Base-by-base conservation (phyloP, 768 basidiomycete genomes). In the Mycena rosella region DNA sequence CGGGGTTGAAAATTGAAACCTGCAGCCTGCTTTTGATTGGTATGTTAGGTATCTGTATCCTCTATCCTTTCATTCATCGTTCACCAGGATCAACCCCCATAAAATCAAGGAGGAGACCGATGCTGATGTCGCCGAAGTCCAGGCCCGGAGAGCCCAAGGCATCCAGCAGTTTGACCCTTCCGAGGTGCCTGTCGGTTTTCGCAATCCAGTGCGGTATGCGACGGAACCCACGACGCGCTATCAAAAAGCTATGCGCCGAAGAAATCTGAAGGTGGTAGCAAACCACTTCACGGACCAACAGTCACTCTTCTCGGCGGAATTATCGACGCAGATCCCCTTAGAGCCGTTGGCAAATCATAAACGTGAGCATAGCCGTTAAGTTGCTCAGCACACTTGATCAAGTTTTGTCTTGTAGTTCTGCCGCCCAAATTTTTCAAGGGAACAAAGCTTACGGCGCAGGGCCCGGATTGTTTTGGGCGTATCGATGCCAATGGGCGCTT, bases 21-120 rank as follows among this genome's bases (percentile, higher is more conserved):
- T 15, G 2, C 59, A 92, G 89, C 89, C 89, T 32, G 80, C 78
- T 2, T 94, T 91, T 78, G 91, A 94, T 62, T 94, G 93, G 93
- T 88, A 63, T 63, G 78, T 40, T 40, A 40, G 9, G 38, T 10
- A 40, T 40, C 9, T 40, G 20, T 15, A 17, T 42, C 40, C 15
- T 17, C 15, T 38, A 17, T 38, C 15, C 42, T 44, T n/a, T 7
- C 42, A n/a, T 20, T 44, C 42, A 44, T 44, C 6, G 6, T 60
- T 11, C 52, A 62, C 34, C 68, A 91, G 90, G 90, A 75, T 76
- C n/a, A 88, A 89, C 70, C 91, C 92, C 0, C 85, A 91, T 48
- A 10, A 60, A 1, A 74, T 81, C 10, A 75, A 84, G 42, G 71
- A 78, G 2, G 70, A 70, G 29, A 86, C 82, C 5, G 5, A 67